Evolutionary conservation across 441 rosid genomes (phyloP).

Genomic region (Pelargonium citronellum): DNA sequence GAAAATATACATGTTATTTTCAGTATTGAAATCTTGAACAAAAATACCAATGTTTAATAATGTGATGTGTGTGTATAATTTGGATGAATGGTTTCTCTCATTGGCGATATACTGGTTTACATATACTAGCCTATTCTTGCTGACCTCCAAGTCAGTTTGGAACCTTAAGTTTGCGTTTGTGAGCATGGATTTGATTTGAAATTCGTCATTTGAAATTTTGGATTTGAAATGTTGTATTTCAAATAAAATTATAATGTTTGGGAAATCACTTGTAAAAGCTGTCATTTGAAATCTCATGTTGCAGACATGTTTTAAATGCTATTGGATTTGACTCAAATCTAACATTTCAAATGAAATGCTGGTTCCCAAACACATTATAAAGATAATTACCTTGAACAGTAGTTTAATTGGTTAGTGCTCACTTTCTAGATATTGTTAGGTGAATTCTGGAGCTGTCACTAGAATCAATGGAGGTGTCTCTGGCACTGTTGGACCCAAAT

Average conservation of each 20-base stretch:
- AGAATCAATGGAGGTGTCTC: slow-evolving; percentile 5
- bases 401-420: background rate
- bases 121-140: background rate
- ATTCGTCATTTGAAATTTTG: no score
- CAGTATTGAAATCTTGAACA: background rate
- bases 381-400: background rate
- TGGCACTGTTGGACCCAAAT: slow-evolving; percentile 6
- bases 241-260: no score
- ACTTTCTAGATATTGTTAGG: background rate
- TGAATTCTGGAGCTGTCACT: background rate
- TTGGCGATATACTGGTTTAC: background rate
- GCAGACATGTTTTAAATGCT: no score
- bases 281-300: no score
- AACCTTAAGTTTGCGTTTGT: no score
- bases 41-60: background rate
- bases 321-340: no score
- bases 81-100: background rate
- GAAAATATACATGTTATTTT: background rate
- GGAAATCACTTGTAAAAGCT: no score
- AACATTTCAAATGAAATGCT: no score
- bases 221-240: no score
- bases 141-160: background rate
- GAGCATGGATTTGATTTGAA: no score
- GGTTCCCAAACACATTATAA: no score
- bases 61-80: background rate